Base-by-base conservation (phyloP, 306 rosid genomes). In the Lotus japonicus region DNA sequence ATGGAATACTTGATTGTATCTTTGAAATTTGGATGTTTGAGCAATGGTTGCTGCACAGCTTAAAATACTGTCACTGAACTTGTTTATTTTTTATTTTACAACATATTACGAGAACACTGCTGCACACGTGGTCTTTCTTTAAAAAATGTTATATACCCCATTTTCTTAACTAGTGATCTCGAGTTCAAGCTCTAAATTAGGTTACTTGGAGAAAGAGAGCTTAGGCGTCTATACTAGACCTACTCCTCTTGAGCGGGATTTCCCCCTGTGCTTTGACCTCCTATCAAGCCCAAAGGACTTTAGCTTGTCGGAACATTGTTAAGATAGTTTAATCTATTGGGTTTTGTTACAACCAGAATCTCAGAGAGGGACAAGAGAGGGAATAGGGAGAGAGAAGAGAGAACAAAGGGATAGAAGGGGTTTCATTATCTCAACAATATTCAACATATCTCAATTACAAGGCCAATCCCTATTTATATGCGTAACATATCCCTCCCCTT, bases 201-300 rank as follows among this genome's bases (percentile, higher is more conserved):
- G 36, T 31, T 31, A 31, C 0, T 31, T 31, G 36, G 36, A 31
- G 36, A 31, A n/a, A n/a, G 36, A 31, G 7, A 31, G 36, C 7
- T 31, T 31, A 31, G 36, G 1, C 5, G 36, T 31, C 36, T 31
- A 31, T 31, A 31, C 36, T 31, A 31, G 36, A 31, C 36, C 36
- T 31, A 31, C 36, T 31, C 36, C 36, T 31, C 36, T 31, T 31
- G 36, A 31, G 5, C 33, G 4, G 5, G 5, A 28, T 28, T 28
- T 0, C 36, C 36, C 5, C 62, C 13, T 39, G 61, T 17, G 28
- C 63, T 38, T 53, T 67, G 41, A 38, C 43, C 7, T 16, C 39
- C 8, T 33, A 68, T 16, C 79, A 58, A 76, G n/a, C 51, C 51
- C 28, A 61, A 43, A 61, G 19, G 21, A 19, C 33, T 54, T 16